Conservation (phyloP, 1,284 basidiomycete genomes). For the Cutaneotrichosporon daszewskae region DNA sequence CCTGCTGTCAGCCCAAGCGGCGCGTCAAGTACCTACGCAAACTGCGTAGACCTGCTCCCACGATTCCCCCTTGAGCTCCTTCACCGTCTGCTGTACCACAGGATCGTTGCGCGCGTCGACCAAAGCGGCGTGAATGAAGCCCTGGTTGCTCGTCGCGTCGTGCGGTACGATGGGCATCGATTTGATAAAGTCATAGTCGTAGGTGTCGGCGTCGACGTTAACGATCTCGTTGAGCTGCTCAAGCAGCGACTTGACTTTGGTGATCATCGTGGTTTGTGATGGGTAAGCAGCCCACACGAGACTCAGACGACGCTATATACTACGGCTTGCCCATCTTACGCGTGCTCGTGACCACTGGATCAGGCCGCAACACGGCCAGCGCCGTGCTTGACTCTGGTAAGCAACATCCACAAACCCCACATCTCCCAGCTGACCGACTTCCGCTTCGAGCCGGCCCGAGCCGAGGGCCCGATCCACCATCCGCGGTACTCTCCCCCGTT, state of each 20-base stretch:
- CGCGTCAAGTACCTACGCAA: slow-evolving; percentile 27
- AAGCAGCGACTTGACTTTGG: slow-evolving; percentile 20
- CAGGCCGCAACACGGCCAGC: too few relatives aligned
- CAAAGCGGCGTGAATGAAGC: slow-evolving; percentile 26
- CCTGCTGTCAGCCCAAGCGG: slow-evolving; percentile 7
- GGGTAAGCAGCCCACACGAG: too few relatives aligned
- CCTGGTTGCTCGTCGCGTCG: slow-evolving; percentile 37
- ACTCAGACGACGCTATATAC: too few relatives aligned
- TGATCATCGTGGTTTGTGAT: slow-evolving; percentile 22
- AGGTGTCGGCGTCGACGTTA: slow-evolving; percentile 31
- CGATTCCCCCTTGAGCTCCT: slow-evolving; percentile 19
- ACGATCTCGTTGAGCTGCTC: slow-evolving; percentile 32
- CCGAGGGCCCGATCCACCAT: too few relatives aligned
- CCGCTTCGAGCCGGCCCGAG: too few relatives aligned
- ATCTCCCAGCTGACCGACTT: too few relatives aligned
- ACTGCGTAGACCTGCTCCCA: slow-evolving; percentile 29
- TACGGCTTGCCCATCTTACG: too few relatives aligned
- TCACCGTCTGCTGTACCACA: slow-evolving; percentile 24
- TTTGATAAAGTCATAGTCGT: slow-evolving; percentile 25
- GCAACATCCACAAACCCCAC: too few relatives aligned
- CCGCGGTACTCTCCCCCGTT: too few relatives aligned
- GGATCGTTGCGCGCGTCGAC: slow-evolving; percentile 28
- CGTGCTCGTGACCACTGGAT: not conserved
- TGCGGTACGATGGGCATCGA: slow-evolving; percentile 28
- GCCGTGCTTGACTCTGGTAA: too few relatives aligned